Evolutionary conservation across 352 stramenopile species (phyloP).

Genomic region (Pythium phragmitis): DNA sequence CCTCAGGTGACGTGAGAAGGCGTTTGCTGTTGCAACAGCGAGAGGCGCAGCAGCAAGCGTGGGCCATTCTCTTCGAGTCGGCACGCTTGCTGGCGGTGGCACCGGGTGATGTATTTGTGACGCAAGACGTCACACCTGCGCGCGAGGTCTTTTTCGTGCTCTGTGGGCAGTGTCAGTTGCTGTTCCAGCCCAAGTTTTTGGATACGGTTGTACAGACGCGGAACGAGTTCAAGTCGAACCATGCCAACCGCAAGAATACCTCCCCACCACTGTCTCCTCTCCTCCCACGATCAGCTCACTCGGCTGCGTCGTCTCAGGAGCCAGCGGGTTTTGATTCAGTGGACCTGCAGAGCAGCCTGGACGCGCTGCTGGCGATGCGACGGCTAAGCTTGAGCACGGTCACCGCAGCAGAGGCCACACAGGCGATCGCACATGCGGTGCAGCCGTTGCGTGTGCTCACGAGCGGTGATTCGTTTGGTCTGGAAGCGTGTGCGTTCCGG

Average conservation of each 20-base stretch:
- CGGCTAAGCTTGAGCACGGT: slow-evolving; percentile 21
- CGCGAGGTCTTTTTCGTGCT: slow-evolving; percentile 36
- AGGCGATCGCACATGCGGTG: slow-evolving; percentile 3
- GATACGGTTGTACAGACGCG: slow-evolving; percentile 24
- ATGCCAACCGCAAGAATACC: background rate
- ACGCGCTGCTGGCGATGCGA: slow-evolving; percentile 11
- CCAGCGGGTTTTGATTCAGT: background rate
- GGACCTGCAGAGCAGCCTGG: background rate
- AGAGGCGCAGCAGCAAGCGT: slow-evolving; percentile 7
- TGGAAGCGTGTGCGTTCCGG: slow-evolving; percentile 44
- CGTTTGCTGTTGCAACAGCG: slow-evolving; percentile 8
- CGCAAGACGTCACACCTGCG: slow-evolving; percentile 29
- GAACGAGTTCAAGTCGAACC: slow-evolving; percentile 22
- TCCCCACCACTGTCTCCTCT: background rate
- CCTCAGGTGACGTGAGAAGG: background rate
- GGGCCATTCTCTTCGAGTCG: slow-evolving; percentile 20
- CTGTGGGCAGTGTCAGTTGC: slow-evolving; percentile 30
- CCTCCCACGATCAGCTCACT: too few species aligned
- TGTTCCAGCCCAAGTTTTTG: slow-evolving; percentile 34
- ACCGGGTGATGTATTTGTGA: slow-evolving; percentile 25
- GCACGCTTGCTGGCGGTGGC: slow-evolving; percentile 23
- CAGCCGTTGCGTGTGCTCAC: slow-evolving; percentile 35
- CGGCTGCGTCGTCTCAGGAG: too few species aligned
- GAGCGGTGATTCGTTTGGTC: slow-evolving; percentile 43
- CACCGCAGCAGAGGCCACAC: slow-evolving; percentile 1